phyloP scores from a whole-genome alignment of 768 basidiomycete genomes.

The Mycena leptocephala region DNA sequence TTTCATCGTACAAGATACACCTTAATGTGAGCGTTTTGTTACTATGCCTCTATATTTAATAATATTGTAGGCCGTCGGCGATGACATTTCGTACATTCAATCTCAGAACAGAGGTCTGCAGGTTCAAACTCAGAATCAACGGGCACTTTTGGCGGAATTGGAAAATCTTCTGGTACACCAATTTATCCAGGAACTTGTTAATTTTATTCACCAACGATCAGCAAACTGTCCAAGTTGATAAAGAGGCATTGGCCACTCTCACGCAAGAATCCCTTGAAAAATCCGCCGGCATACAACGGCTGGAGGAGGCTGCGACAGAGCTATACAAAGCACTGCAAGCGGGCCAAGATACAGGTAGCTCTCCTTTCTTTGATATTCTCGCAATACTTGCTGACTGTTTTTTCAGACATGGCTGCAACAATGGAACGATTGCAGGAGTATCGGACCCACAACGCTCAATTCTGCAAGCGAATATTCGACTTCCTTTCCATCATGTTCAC shows the following conservation, averaged over 20 bases:
- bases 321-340: slow-evolving; percentile 97
- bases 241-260: slow-evolving; percentile 79
- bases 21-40: slow-evolving; percentile 78
- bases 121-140: slow-evolving; percentile 97
- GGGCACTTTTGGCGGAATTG: slow-evolving; percentile 86
- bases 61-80: slow-evolving; percentile 83
- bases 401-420: slow-evolving; percentile 93
- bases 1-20: slow-evolving; percentile 97
- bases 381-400: slow-evolving; percentile 26
- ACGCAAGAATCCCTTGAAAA: slow-evolving; percentile 94
- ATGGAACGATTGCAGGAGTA: slow-evolving; percentile 96
- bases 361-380: neutral
- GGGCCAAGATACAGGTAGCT: slow-evolving; percentile 87
- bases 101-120: slow-evolving; percentile 97
- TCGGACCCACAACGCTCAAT: slow-evolving; percentile 89
- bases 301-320: slow-evolving; percentile 89
- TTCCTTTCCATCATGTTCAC: slow-evolving; percentile 94
- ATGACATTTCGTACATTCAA: slow-evolving; percentile 97
- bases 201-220: slow-evolving; percentile 46
- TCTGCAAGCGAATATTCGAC: slow-evolving; percentile 93
- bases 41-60: neutral
- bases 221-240: slow-evolving; percentile 97
- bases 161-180: slow-evolving; percentile 85
- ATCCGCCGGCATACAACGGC: slow-evolving; percentile 76
- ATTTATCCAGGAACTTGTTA: neutral